Evolutionary conservation across 2,329 filamentous ascomycete species (phyloP), one percentile per base, ranked within the genome.

Genomic region (Fusarium brevicatenulatum): DNA sequence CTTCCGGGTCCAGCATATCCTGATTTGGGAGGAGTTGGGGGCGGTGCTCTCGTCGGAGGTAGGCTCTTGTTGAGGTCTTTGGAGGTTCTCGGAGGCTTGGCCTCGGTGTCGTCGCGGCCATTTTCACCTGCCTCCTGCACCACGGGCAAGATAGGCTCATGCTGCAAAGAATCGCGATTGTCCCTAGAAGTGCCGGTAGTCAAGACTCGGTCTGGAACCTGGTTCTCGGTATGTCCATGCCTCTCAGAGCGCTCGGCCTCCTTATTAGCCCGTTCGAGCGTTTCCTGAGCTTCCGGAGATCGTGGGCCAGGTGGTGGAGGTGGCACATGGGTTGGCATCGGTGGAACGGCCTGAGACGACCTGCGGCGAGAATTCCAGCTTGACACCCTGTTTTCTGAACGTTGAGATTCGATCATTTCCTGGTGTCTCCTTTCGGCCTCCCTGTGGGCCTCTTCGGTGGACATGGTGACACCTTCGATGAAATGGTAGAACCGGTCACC

Each of bases 401-500:
- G 80, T 40, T 80, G 76, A 5, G 79, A 78, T 47, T 79, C 80
- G 66, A 76, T 87, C 50, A 89, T 89, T 76, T 91, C 91, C 63
- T 89, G 88, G 74, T 91, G 91, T 73, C 89, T 88, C 46, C 86
- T 84, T 52, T 82, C 81, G 5, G 84, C 81, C 76, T 95, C 91
- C n/a, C 92, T 87, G 47, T 91, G 89, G 19, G 92, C 94, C 80
- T 96, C 93, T 83, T 98, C 95, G 19, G 89, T 88, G 4, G 95
- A 96, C 90, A 95, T 97, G 25, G 96, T 98, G 73, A 97, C 92
- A 42, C 92, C 92, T 55, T 92, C 91, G 79, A 99, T 95, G 81
- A 99, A 99, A 74, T 93, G 92, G 80, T 97, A 89, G 81, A 99
- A 99, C 9, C 96, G 92, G 66, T 98, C 94, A 34, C 96, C 96